Evolutionary conservation across 2,329 filamentous ascomycete genomes (phyloP), one percentile per base, ranked within the genome.

Genomic region (Boeremia exigua): DNA sequence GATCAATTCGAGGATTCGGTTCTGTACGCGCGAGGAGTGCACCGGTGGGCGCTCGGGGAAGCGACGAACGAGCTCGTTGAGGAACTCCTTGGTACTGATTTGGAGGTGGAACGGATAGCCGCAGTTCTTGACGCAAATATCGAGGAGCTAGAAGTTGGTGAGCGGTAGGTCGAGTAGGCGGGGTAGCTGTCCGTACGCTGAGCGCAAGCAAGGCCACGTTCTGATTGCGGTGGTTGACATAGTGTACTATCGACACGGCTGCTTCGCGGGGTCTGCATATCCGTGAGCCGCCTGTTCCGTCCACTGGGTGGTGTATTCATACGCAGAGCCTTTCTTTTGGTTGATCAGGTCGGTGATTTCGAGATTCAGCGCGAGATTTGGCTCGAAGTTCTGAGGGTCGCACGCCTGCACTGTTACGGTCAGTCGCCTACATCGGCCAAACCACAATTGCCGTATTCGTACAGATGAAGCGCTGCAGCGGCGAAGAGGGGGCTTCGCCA

Each of bases 61-160:
- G 63, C 95, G 86, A 65, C 95, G 88, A 59, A 99, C 95, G 57
- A 99, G 87, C 80, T 99, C 95, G 79, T 99, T 99, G 68, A 99
- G 87, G 69, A 99, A 99, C 72, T 99, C 95, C 77, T 99, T 99
- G 65, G 95, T 98, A 77, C 91, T 93, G 74, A 99, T 97, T 78
- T 99, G 95, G 55, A 99, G 87, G 73, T 99, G 95, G 78, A 99
- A 99, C 1, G 95, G 93, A 75, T 99, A 99, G 68, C 95, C 95
- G 83, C 95, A 99, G 80, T 99, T 99, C 82, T 99, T 99, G 78
- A 98, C 95, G 78, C 95, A 98, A 61, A 98, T 98, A 76, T 99
- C 95, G 73, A 99, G 90, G 65, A 99, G 86, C 80, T 88, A 69
- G 54, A 30, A 28, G 2, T 39, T 43, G 48, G 73, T 75, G 49